phyloP scores from a whole-genome alignment of 768 basidiomycete species.

The Agaricus sinodeliciosus region DNA sequence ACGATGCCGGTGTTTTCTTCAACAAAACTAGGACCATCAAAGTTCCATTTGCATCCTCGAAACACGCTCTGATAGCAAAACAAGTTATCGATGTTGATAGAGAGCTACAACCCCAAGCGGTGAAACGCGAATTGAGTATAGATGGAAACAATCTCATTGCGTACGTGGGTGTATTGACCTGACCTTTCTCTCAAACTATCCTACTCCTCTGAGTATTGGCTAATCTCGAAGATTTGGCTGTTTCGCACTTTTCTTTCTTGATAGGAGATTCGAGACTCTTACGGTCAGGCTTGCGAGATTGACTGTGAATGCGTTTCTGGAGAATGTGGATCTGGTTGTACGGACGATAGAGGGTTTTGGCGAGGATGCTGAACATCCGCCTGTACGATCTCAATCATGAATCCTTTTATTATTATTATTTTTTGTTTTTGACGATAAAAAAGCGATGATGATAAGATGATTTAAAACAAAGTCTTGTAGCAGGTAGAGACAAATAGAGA shows the following conservation, averaged over 20 bases:
- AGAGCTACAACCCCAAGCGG: slow-evolving; percentile 77
- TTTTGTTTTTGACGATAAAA: too few species aligned
- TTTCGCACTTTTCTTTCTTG: not conserved
- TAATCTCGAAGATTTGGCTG: too few species aligned
- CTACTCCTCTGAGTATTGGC: too few species aligned
- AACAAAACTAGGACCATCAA: slow-evolving; percentile 43
- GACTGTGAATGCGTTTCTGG: slow-evolving; percentile 79
- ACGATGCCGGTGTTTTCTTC: too few species aligned
- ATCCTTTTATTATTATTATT: too few species aligned
- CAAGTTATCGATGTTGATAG: slow-evolving; percentile 82
- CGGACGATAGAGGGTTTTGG: slow-evolving; percentile 80
- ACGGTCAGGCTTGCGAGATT: slow-evolving; percentile 84
- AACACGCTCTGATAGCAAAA: slow-evolving; percentile 78
- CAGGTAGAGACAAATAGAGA: too few species aligned
- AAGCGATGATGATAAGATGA: too few species aligned
- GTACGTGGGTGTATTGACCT: slow-evolving; percentile 39
- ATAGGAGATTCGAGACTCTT: slow-evolving; percentile 66
- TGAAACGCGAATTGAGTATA: slow-evolving; percentile 63
- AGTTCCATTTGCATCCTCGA: slow-evolving; percentile 67
- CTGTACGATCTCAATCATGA: not conserved
- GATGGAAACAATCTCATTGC: slow-evolving; percentile 66
- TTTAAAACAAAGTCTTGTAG: too few species aligned
- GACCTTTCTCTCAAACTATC: too few species aligned
- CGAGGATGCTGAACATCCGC: slow-evolving; percentile 44
- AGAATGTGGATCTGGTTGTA: slow-evolving; percentile 81